Base-by-base conservation (phyloP, 192 early-diverging fungal species). In the Coemansia sp. region DNA sequence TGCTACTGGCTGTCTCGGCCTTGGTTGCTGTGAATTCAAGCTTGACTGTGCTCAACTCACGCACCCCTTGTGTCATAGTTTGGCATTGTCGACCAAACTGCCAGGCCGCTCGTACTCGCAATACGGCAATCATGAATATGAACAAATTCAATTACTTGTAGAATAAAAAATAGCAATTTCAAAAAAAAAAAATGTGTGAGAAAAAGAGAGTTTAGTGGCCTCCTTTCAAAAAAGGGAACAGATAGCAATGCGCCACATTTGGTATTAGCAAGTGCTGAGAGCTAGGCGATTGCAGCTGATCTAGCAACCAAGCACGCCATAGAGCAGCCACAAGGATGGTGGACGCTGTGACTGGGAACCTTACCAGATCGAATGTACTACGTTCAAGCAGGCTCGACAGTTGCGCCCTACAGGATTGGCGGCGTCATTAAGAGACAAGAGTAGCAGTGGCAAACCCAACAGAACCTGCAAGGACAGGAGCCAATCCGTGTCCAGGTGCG, bases 41-140 rank as follows among this genome's bases (percentile, higher is more conserved):
- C 31, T 58, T 22, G n/a, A 74, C 79, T 5, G 79, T 82, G 34
- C 69, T 66, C 50, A 68, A 48, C 51, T 51, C 40, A 19, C 40
- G 61, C 32, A 19, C 20, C 11, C 39, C 66, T 19, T 31, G 53
- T 17, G 41, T 24, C 42, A 41, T 41, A 12, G 41, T 42, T 17
- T 9, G 19, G 56, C 41, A 7, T 17, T 58, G 55, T 29, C 17
- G 55, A 15, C 29, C 55, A 9, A 58, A 12, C 29, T 58, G 24
- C 11, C 55, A 32, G 55, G 56, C 55, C 55, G 19, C 40, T 34
- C 55, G 55, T 58, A 58, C 55, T 32, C 55, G 55, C 55, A 31
- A 29, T n/a, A 32, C 29, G n/a, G 29, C 24, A 58, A 58, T 29
- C 55, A 58, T 58, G 27, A 15, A 5, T 8, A 50, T 36, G 45